phyloP scores from a whole-genome alignment of 2,329 filamentous ascomycete species.

The Graphilbum fragrans region DNA sequence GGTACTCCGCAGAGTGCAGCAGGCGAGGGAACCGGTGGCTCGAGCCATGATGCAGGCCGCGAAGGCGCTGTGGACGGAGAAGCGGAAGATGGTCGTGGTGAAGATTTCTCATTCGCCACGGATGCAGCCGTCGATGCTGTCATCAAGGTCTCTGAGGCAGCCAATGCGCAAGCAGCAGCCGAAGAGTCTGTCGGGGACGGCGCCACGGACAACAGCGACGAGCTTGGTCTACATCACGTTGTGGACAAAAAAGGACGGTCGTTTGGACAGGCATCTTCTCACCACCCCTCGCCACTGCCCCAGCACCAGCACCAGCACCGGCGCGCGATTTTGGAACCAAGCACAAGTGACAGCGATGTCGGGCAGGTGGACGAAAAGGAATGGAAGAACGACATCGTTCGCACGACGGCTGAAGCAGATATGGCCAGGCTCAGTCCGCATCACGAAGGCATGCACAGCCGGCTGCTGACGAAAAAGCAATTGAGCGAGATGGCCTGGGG shows the following conservation, averaged over 20 bases:
- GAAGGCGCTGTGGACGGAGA: background rate
- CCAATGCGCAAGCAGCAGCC: background rate
- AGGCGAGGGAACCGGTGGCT: background rate
- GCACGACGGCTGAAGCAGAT: constrained; percentile 27
- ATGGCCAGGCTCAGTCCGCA: constrained; percentile 13
- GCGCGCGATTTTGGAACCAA: constrained; percentile 23
- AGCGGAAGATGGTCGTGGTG: background rate
- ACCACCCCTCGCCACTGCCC: too few relatives aligned
- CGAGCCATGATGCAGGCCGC: background rate
- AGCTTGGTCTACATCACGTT: constrained; percentile 12
- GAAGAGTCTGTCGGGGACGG: background rate
- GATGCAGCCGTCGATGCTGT: background rate
- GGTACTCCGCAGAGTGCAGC: constrained; percentile 14
- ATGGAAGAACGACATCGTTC: constrained; percentile 38
- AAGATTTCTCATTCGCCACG: background rate
- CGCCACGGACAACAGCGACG: background rate
- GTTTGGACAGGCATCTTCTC: too few relatives aligned
- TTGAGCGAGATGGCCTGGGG: constrained; percentile 96
- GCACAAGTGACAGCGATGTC: constrained; percentile 26
- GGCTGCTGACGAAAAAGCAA: constrained; percentile 90
- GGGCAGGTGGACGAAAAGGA: constrained; percentile 45
- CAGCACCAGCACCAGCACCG: constrained; percentile 1
- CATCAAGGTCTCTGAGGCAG: background rate
- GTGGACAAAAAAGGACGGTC: constrained; percentile 23
- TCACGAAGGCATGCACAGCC: constrained; percentile 28